phyloP scores from a whole-genome alignment of 2,329 filamentous ascomycete genomes.

The Alternaria postmessia region DNA sequence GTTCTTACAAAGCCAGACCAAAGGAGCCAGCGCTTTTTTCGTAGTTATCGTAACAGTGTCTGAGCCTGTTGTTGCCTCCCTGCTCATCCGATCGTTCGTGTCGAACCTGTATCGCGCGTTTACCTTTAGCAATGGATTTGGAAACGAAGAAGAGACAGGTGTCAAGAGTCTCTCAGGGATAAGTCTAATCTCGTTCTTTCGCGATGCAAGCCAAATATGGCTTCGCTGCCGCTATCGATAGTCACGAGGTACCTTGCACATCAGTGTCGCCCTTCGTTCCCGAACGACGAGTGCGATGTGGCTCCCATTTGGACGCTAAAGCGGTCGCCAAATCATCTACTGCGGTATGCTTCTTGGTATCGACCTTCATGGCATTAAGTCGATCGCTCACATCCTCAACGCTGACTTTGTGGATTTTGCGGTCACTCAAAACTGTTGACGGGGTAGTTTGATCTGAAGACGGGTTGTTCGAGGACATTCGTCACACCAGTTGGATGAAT shows the following conservation, averaged over 20 bases:
- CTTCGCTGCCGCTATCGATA: background rate
- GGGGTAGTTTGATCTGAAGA: background rate
- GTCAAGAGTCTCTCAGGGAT: too few species aligned
- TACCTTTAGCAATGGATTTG: background rate
- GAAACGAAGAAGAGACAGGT: too few species aligned
- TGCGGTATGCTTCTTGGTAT: background rate
- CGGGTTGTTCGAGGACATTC: background rate
- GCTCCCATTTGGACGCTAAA: background rate
- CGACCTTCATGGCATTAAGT: background rate
- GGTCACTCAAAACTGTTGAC: background rate
- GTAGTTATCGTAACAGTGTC: rapidly evolving
- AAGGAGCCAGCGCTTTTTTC: background rate
- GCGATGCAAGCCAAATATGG: background rate
- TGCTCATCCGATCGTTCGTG: background rate
- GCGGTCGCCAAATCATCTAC: background rate
- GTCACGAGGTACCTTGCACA: background rate
- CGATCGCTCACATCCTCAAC: background rate
- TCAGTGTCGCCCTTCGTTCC: background rate
- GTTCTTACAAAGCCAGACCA: rapidly evolving
- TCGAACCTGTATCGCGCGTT: too few species aligned
- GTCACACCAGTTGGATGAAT: too few species aligned
- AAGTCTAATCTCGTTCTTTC: background rate
- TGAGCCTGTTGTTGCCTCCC: background rate
- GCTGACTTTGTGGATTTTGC: background rate
- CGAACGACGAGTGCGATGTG: background rate